A percentile compares a stretch with the other conserved stretches of the same genome.
phyloP scores from a whole-genome alignment of 371 early-diverging fungal species.

The Parasitella parasitica region DNA sequence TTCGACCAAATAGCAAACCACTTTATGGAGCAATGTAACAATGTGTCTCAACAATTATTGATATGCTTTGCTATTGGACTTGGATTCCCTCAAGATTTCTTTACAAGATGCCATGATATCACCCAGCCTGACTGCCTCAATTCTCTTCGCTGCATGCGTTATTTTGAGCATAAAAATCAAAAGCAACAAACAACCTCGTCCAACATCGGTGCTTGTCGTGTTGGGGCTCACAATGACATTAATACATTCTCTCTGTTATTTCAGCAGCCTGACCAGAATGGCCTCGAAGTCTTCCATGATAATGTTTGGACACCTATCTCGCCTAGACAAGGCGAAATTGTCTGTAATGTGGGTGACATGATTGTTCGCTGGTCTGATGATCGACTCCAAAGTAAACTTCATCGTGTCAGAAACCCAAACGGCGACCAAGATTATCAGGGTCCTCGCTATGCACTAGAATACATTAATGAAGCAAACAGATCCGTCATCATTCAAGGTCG shows the following conservation, averaged over 20 bases:
- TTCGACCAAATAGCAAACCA: conserved; percentile 7
- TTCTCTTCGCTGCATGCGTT: conserved; percentile 20
- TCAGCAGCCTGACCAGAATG: conserved; percentile 21
- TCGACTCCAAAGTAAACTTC: conserved; percentile 18
- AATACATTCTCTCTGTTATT: conserved; percentile 23
- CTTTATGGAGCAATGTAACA: conserved; percentile 22
- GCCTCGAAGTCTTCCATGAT: conserved; percentile 18
- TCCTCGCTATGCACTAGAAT: conserved; percentile 18
- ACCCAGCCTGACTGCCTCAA: conserved; percentile 24
- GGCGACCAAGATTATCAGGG: conserved; percentile 8
- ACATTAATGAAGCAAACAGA: conserved; percentile 24
- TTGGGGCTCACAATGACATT: conserved; percentile 17
- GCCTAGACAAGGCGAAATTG: conserved; percentile 19
- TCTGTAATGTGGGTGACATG: conserved; percentile 32
- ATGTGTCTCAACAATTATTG: conserved; percentile 21
- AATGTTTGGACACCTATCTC: conserved; percentile 14
- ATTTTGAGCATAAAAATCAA: conserved; percentile 16
- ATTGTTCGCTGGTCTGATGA: conserved; percentile 31
- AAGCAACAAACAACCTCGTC: background rate
- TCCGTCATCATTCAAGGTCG: conserved; percentile 27
- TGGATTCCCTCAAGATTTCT: conserved; percentile 23
- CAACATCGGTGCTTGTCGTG: conserved; percentile 10
- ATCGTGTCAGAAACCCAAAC: conserved; percentile 13
- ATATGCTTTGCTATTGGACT: conserved; percentile 23
- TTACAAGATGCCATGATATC: conserved; percentile 22